Percentiles rank a stretch among this genome's conserved stretches.
phyloP scores from a whole-genome alignment of 2,329 filamentous ascomycete species.

The Fusarium brevicatenulatum region DNA sequence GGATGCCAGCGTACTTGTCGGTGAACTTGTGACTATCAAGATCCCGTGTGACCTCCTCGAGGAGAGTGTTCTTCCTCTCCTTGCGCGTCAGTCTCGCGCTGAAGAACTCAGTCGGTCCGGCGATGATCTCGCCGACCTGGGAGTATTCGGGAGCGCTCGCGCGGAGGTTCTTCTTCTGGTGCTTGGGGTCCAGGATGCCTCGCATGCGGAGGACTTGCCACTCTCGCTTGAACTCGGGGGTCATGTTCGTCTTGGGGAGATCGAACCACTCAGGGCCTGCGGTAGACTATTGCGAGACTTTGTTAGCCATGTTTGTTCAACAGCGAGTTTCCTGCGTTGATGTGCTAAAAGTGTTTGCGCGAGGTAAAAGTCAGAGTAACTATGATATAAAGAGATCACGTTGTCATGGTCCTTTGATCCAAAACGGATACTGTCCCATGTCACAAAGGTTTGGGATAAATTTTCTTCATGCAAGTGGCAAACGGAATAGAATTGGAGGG shows the following conservation, averaged over 20 bases:
- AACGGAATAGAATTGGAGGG: background rate
- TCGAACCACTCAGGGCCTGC: slow-evolving; percentile 89
- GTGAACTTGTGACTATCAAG: slow-evolving; percentile 75
- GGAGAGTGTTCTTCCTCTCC: slow-evolving; percentile 86
- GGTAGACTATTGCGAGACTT: slow-evolving; percentile 55
- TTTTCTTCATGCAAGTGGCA: slow-evolving; percentile 54
- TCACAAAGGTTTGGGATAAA: slow-evolving; percentile 50
- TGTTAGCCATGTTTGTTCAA: slow-evolving; percentile 23
- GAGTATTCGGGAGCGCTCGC: slow-evolving; percentile 77
- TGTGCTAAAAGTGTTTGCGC: slow-evolving; percentile 16
- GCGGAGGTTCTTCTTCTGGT: slow-evolving; percentile 90
- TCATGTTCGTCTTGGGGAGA: slow-evolving; percentile 84
- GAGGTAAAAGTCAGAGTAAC: slow-evolving; percentile 72
- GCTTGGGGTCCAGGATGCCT: slow-evolving; percentile 87
- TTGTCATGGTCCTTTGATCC: slow-evolving; percentile 66
- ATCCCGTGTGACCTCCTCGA: slow-evolving; percentile 77
- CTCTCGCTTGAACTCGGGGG: slow-evolving; percentile 87
- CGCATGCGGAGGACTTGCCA: slow-evolving; percentile 91
- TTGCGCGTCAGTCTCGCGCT: slow-evolving; percentile 84
- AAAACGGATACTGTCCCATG: slow-evolving; percentile 54
- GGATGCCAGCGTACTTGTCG: slow-evolving; percentile 87
- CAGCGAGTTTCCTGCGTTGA: background rate
- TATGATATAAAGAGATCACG: slow-evolving; percentile 69
- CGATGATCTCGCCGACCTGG: slow-evolving; percentile 87
- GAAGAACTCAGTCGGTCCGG: slow-evolving; percentile 89